Evolutionary conservation across 768 basidiomycete genomes (phyloP), one percentile per base, ranked within the genome.

Genomic region (Mycena olivaceomarginata): DNA sequence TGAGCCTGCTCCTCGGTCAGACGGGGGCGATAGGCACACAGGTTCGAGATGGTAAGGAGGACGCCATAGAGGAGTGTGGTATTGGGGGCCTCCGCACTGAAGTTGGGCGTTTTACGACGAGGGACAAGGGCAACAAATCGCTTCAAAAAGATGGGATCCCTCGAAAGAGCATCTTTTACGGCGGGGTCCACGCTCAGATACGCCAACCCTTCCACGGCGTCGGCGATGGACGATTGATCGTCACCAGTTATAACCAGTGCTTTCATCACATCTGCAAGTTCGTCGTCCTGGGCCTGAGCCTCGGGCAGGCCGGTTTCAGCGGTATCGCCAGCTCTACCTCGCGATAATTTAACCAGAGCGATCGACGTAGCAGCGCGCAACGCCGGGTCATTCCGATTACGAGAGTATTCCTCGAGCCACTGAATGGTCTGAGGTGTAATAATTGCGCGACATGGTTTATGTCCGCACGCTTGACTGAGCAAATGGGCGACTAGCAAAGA

Each of bases 121-220:
- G 93, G 91, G 67, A 93, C 85, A 56, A 94, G 86, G 20, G 90
- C 82, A 81, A 94, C 92, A 10, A 94, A 88, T 64, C 86, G 85
- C 67, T 86, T 87, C 62, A 96, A 88, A 83, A 96, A 93, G 8
- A 80, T 72, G 0, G 86, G 20, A 78, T 93, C 89, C 18, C 85
- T 86, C 9, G 93, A 91, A 67, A 97, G 84, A 37, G 79, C 82
- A 74, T 95, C 93, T 82, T 96, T 95, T 74, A 94, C 88, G 2
- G 83, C 75, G 1, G 95, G 88, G 78, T 92, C 90, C 64, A 90
- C 86, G 74, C 93, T 95, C 72, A 97, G 91, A 84, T 97, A 95
- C n/a, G 95, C 95, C 66, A 98, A 86, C 0, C 94, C 96, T 86
- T 98, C 97, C 16, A 97, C 88, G 5, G 93, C 93, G 76, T 97